Conservation (phyloP, 345 rosid species). For the Isatis tinctoria region DNA sequence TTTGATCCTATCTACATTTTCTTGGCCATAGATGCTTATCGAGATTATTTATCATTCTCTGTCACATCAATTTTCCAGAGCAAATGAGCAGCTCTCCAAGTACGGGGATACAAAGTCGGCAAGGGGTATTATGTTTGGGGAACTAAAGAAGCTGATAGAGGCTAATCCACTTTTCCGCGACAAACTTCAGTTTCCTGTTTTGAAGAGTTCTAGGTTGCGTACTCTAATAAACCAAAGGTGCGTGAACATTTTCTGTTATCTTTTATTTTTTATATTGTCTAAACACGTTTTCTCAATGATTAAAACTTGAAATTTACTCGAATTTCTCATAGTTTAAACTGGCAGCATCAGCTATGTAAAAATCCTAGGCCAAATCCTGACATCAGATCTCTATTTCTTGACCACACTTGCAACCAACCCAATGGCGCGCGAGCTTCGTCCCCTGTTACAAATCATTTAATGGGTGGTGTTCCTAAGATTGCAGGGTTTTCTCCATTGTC, state of each 20-base stretch:
- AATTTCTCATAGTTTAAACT: slow-evolving; percentile 57
- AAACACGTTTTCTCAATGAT: not conserved
- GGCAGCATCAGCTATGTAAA: slow-evolving; percentile 90
- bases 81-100: slow-evolving; percentile 81
- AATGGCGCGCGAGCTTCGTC: slow-evolving; percentile 73
- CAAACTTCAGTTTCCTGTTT: slow-evolving; percentile 78
- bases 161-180: slow-evolving; percentile 72
- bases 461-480: slow-evolving; percentile 39
- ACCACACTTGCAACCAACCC: slow-evolving; percentile 71
- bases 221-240: slow-evolving; percentile 86
- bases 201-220: slow-evolving; percentile 76
- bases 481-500: slow-evolving; percentile 30
- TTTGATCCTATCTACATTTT: slow-evolving; percentile 6
- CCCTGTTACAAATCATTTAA: slow-evolving; percentile 71
- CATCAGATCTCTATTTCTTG: slow-evolving; percentile 75
- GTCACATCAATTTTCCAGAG: slow-evolving; percentile 43
- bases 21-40: not conserved
- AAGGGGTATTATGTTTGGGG: slow-evolving; percentile 77
- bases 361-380: slow-evolving; percentile 81
- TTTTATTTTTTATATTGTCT: not conserved
- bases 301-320: slow-evolving; percentile 13
- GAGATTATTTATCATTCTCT: not conserved
- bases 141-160: slow-evolving; percentile 51
- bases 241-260: not conserved
- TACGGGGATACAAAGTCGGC: slow-evolving; percentile 86